Base-by-base conservation (phyloP, 768 basidiomycete genomes). In the Lactarius psammicola region DNA sequence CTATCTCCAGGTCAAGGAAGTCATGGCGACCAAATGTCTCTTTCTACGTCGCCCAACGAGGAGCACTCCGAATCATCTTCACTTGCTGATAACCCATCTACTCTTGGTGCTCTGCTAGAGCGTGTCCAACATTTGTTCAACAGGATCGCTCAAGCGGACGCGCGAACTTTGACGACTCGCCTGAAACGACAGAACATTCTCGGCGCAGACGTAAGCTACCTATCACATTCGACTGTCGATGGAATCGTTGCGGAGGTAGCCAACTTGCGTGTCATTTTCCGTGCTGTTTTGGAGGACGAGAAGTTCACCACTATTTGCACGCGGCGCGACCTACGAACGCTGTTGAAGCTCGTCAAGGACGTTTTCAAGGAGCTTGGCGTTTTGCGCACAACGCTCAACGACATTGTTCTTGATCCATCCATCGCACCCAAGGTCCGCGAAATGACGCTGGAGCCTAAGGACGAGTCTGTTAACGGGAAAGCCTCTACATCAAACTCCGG, bases 111-210 rank as follows among this genome's bases (percentile, higher is more conserved):
- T 15, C 76, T 92, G 58, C 73, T 91, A 36, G 87, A 90, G 46
- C 86, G 90, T 64, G 79, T 90, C 56, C 75, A 80, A 30, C 79
- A 81, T 31, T 78, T 98, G 3, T 81, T 95, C 64, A 79, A 81
- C 31, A 84, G 85, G 40, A 77, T 92, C 62, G 78, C 80, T 49
- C 80, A 90, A 68, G 88, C 95, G 1, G 95, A 98, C 70, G 88
- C 95, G 2, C 80, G 89, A 26, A 94, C 93, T 2, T 80, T 98
- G 49, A 93, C 92, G 36, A 91, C 90, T 68, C 87, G 97, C 31
- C 80, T 98, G 31, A 95, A 93, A 76, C 88, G 94, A 63, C 95
- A 98, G 70, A 86, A 95, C 71, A 81, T 98, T 23, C 84, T 84
- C 65, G 89, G 89, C 28, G 90, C 93, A 10, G 94, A 97, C 70